Evolutionary conservation across 1,284 basidiomycete genomes (phyloP), one percentile per base, ranked within the genome.

Genomic region (Sanghuangporus baumii): DNA sequence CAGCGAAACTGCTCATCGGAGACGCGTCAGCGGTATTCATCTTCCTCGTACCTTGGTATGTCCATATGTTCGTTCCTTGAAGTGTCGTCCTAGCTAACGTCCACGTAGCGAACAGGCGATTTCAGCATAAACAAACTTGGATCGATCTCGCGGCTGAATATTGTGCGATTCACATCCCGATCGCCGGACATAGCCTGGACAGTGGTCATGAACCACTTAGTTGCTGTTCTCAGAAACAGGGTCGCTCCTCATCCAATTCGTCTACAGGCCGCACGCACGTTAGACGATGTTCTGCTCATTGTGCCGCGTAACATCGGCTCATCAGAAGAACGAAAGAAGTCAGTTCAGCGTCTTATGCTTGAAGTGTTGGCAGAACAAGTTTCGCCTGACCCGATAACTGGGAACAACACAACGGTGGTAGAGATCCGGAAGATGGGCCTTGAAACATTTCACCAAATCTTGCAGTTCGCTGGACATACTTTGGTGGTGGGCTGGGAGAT

Each of bases 381-480:
- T 38, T 81, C 89, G 3, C 82, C 86, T 0, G 79, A 87, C 50
- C 71, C 68, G 58, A 70, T 66, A 64, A 70, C 71, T 67, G 74
- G 75, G 36, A 71, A 75, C 55, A 81, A 79, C 0, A 81, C 74
- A 62, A 84, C 85, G 0, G 82, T 76, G 36, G 79, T 88, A 8
- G 96, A 98, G 69, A 79, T 99, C 50, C 84, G 95, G 12, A 82
- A 88, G 34, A 89, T 94, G 79, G 94, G 93, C 0, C 79, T 96
- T 59, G 93, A 96, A 69, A 93, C 92, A 0, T 75, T 99, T 18
- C 92, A 95, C 69, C 86, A 91, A 68, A 92, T 97, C 59, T 77
- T 99, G 16, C 93, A 98, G 73, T 86, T 88, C 0, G 93, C 93
- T 0, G 96, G 93, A 0, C 95, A 98, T 74, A 93, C 91, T 0